These are phyloP conservation scores for Wickerhamiella dianesei DNA, from an alignment of 805 yeast genomes.

Conservation along the genomic window DNA sequence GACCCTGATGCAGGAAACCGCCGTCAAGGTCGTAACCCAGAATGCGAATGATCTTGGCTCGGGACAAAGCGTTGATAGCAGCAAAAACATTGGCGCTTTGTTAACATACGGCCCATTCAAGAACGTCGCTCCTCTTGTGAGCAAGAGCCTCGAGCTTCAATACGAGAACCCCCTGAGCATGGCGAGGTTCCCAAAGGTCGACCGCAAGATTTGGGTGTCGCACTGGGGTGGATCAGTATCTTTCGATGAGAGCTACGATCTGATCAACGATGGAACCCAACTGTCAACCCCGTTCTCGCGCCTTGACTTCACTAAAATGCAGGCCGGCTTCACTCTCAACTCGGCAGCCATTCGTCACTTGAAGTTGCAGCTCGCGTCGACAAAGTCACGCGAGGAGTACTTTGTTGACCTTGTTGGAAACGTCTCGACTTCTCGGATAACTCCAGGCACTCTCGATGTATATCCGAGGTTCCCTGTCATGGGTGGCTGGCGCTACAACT, in stretches of 20 bases:
- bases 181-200: constrained; percentile 42
- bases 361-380: constrained; percentile 38
- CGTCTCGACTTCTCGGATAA: constrained; percentile 53
- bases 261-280: constrained; percentile 61
- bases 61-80: constrained; percentile 16
- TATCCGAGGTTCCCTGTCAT: constrained; percentile 87
- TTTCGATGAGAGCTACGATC: constrained; percentile 75
- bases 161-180: constrained; percentile 58
- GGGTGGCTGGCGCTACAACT: constrained; percentile 94
- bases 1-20: constrained; percentile 36
- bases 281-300: constrained; percentile 54
- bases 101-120: constrained; percentile 45
- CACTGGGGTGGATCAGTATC: constrained; percentile 63
- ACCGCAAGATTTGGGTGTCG: constrained; percentile 78
- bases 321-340: constrained; percentile 33
- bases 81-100: constrained; percentile 16
- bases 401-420: constrained; percentile 85
- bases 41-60: constrained; percentile 32
- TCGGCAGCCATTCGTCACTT: constrained; percentile 50
- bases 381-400: constrained; percentile 49
- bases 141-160: constrained; percentile 38
- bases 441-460: constrained; percentile 35
- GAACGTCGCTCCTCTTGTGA: constrained; percentile 34
- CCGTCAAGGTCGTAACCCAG: constrained; percentile 32
- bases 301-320: constrained; percentile 55